Conservation (phyloP, 1,139 yeast species). For the Blastobotrys ciferrii region DNA sequence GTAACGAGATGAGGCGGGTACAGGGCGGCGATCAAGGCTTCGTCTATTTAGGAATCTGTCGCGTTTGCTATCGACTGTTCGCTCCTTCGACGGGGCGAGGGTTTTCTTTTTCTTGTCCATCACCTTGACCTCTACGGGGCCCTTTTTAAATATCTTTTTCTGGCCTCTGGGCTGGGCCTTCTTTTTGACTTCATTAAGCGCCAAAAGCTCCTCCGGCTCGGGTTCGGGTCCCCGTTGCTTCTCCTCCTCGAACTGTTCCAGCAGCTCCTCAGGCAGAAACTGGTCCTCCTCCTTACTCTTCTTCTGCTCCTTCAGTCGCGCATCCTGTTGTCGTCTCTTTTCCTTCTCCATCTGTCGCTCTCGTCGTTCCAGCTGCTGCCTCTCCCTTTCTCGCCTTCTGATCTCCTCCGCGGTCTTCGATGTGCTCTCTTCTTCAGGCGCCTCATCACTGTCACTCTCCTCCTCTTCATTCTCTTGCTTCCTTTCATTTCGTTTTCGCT, state of each 20-base stretch:
- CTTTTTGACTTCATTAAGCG: conserved; percentile 2
- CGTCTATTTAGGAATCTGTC: conserved; percentile 53
- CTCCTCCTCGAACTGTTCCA: conserved; percentile 18
- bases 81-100: conserved; percentile 47
- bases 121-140: conserved; percentile 54
- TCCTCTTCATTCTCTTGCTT: conserved; percentile 4
- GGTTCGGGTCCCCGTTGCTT: neutral
- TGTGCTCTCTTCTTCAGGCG: conserved; percentile 29
- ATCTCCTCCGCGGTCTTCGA: conserved; percentile 17
- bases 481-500: neutral
- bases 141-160: conserved; percentile 42
- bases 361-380: conserved; percentile 11
- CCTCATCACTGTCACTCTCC: conserved; percentile 24
- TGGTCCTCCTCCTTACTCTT: conserved; percentile 13
- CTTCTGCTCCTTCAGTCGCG: conserved; percentile 22
- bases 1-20: conserved; percentile 2
- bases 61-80: conserved; percentile 41
- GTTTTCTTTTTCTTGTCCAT: conserved; percentile 35
- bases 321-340: conserved; percentile 23
- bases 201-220: neutral
- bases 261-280: conserved; percentile 18
- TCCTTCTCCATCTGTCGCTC: conserved; percentile 20
- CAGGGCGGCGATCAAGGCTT: conserved; percentile 14
- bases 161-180: conserved; percentile 29
- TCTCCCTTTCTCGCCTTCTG: conserved; percentile 14